Evolutionary conservation across 495 filamentous ascomycete species (phyloP).

Genomic region (Articulospora tetracladia): DNA sequence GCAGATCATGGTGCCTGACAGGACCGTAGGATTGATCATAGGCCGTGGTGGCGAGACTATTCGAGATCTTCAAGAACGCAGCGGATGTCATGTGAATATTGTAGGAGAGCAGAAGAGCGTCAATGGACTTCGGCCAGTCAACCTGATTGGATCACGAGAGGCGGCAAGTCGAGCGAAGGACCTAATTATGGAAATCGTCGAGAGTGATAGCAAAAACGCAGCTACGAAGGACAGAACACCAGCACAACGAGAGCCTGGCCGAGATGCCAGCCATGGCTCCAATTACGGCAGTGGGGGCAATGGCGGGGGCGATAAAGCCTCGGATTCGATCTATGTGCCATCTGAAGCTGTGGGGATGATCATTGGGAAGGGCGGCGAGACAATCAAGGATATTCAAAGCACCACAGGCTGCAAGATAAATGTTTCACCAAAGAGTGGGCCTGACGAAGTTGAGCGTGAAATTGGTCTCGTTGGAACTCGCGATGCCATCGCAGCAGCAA

Average conservation of each 20-base stretch:
- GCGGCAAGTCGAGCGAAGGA: slow-evolving; percentile 69
- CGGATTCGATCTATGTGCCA: slow-evolving; percentile 74
- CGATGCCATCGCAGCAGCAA: slow-evolving; percentile 69
- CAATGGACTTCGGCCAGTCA: slow-evolving; percentile 78
- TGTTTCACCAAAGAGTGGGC: slow-evolving; percentile 66
- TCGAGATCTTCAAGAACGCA: slow-evolving; percentile 82
- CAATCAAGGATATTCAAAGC: slow-evolving; percentile 82
- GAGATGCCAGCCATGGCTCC: slow-evolving; percentile 35
- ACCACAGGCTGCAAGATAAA: slow-evolving; percentile 86
- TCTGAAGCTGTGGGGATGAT: slow-evolving; percentile 90
- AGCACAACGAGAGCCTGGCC: slow-evolving; percentile 22
- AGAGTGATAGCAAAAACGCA: slow-evolving; percentile 69
- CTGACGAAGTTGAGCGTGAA: slow-evolving; percentile 68
- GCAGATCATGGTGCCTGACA: slow-evolving; percentile 87
- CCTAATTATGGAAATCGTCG: slow-evolving; percentile 81
- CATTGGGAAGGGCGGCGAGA: slow-evolving; percentile 83
- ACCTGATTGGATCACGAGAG: slow-evolving; percentile 68
- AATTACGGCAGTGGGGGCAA: slow-evolving; percentile 28
- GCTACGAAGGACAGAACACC: slow-evolving; percentile 22
- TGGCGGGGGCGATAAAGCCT: slow-evolving; percentile 55
- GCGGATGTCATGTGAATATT: slow-evolving; percentile 84
- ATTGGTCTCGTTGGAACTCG: slow-evolving; percentile 72
- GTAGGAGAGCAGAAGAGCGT: slow-evolving; percentile 81
- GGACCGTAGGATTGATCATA: slow-evolving; percentile 81
- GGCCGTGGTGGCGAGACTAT: slow-evolving; percentile 83